phyloP scores from a whole-genome alignment of 2,329 filamentous ascomycete genomes.

The Ustulina deusta region DNA sequence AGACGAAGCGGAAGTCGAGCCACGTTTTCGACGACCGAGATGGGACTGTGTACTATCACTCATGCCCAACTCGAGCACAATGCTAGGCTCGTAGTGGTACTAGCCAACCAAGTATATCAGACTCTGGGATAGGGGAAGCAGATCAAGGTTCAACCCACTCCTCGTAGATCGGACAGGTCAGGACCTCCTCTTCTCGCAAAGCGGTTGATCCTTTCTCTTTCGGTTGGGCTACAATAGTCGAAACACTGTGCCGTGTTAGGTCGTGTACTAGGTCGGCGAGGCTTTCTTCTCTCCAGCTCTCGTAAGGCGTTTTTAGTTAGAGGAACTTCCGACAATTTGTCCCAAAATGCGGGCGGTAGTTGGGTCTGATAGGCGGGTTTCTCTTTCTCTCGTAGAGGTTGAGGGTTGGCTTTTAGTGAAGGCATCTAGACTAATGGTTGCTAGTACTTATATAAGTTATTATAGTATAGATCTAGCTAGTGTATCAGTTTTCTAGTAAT shows the following conservation, averaged over 20 bases:
- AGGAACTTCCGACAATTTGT: slow-evolving; percentile 43
- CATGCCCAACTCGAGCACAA: too few species aligned
- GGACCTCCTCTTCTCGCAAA: too few species aligned
- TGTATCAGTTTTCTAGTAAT: slow-evolving; percentile 4
- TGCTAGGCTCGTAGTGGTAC: slow-evolving; percentile 31
- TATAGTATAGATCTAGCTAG: slow-evolving; percentile 6
- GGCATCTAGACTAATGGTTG: background rate
- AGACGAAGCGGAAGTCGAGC: too few species aligned
- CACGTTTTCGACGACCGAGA: too few species aligned
- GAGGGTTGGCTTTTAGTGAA: background rate
- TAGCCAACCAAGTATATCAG: slow-evolving; percentile 43
- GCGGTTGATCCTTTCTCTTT: too few species aligned
- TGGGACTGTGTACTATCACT: too few species aligned
- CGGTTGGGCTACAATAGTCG: too few species aligned
- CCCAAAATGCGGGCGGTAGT: slow-evolving; percentile 48
- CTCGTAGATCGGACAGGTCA: slow-evolving; percentile 52
- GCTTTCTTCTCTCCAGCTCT: too few species aligned
- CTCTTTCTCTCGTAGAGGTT: slow-evolving; percentile 20
- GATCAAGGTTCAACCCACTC: slow-evolving; percentile 44
- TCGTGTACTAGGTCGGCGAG: too few species aligned
- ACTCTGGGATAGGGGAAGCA: slow-evolving; percentile 28
- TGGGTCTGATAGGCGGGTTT: slow-evolving; percentile 1
- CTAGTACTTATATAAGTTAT: background rate
- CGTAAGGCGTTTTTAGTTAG: too few species aligned
- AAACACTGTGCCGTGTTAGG: too few species aligned